These are phyloP conservation scores for Fusarium tjaetaba DNA, from an alignment of 2,329 filamentous ascomycete species.

Conservation along the genomic window DNA sequence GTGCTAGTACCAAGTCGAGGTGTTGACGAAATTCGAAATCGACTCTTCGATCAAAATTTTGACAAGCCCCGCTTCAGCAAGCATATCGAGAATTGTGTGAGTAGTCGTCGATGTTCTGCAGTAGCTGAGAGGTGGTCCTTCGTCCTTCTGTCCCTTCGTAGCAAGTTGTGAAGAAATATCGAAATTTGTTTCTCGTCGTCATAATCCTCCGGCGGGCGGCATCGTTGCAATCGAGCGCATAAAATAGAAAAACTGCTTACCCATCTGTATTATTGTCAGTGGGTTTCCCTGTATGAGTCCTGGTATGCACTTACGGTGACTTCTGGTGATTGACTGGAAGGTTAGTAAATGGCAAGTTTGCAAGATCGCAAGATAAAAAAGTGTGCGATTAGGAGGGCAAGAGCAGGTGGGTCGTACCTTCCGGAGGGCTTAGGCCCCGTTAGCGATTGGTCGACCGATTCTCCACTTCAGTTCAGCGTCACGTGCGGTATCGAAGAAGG, in stretches of 20 bases:
- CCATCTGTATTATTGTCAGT: slow-evolving; percentile 65
- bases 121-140: slow-evolving; percentile 4
- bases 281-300: slow-evolving; percentile 46
- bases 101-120: background rate
- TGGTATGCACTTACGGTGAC: slow-evolving; percentile 58
- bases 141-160: background rate
- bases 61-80: background rate
- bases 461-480: slow-evolving; percentile 27
- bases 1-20: background rate
- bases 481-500: slow-evolving; percentile 35
- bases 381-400: slow-evolving; percentile 55
- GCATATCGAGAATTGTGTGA: background rate
- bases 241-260: slow-evolving; percentile 59
- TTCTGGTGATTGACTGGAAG: slow-evolving; percentile 57
- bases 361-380: slow-evolving; percentile 51
- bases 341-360: slow-evolving; percentile 53
- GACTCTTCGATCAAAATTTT: background rate
- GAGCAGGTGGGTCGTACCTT: slow-evolving; percentile 40
- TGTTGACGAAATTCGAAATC: slow-evolving; percentile 23
- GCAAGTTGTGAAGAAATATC: slow-evolving; percentile 21
- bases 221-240: slow-evolving; percentile 37
- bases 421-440: slow-evolving; percentile 51
- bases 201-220: slow-evolving; percentile 38
- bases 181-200: slow-evolving; percentile 34
- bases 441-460: slow-evolving; percentile 47